Percentiles rank a stretch among this genome's conserved stretches.
Evolutionary conservation across 208 protist species (phyloP).

Genomic region (Trypanosomatidae sp.): DNA sequence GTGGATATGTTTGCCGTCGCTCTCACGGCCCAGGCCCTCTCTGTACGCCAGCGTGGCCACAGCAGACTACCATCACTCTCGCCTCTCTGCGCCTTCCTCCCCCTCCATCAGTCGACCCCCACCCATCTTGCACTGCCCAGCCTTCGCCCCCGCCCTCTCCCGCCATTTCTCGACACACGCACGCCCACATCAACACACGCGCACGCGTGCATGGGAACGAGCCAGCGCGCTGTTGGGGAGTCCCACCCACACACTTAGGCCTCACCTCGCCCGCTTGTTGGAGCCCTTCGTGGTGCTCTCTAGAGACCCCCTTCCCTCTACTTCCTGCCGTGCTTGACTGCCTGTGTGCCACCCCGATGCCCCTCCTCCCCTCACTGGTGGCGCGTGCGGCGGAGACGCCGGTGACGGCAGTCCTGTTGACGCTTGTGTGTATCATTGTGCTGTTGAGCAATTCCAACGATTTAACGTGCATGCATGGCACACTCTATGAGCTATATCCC

Average conservation of each 20-base stretch:
- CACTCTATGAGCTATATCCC: neutral
- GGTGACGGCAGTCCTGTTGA: slow-evolving; percentile 1
- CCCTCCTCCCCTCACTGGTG: neutral
- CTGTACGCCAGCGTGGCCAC: neutral
- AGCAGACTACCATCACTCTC: neutral
- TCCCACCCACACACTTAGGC: neutral
- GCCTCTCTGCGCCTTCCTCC: neutral
- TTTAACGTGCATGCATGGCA: slow-evolving; percentile 1
- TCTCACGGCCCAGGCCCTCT: neutral
- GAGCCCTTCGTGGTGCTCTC: neutral
- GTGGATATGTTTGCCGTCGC: neutral
- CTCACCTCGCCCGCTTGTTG: neutral
- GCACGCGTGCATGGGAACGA: neutral
- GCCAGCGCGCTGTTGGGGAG: neutral
- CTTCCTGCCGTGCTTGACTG: neutral
- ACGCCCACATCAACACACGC: neutral
- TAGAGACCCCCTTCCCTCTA: neutral
- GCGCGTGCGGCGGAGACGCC: slow-evolving; percentile 10
- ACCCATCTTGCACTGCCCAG: neutral
- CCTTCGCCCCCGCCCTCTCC: neutral
- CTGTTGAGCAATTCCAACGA: neutral
- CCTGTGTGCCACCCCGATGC: neutral
- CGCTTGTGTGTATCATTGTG: slow-evolving; percentile 2
- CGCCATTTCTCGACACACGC: neutral
- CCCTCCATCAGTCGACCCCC: neutral